Percentiles rank a stretch among this genome's conserved stretches.
Conservation (phyloP, 2,329 filamentous ascomycete species). For the Fusarium caatingaense region DNA sequence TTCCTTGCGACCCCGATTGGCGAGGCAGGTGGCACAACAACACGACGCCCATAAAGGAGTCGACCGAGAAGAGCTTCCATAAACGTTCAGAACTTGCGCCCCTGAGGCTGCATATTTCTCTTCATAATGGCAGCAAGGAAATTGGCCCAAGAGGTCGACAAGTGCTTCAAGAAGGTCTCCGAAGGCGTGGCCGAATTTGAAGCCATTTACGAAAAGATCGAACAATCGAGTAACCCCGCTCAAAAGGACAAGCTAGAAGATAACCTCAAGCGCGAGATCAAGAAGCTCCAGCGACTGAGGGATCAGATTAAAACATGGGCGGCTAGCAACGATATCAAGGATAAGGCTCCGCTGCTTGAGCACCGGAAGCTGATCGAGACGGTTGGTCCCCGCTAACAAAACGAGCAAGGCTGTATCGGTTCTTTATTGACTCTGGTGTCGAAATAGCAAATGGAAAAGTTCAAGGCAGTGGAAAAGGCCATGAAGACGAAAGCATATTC, state of each 20-base stretch:
- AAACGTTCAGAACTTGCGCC: constrained; percentile 27
- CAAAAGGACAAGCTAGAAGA: constrained; percentile 99
- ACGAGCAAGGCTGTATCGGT: constrained; percentile 9
- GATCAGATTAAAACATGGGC: constrained; percentile 99
- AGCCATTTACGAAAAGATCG: constrained; percentile 96
- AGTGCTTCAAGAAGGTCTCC: constrained; percentile 98
- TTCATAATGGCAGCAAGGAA: constrained; percentile 91
- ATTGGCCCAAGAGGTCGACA: constrained; percentile 97
- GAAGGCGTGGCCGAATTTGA: constrained; percentile 95
- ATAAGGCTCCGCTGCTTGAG: constrained; percentile 94
- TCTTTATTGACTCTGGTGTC: constrained; percentile 32
- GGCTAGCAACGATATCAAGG: constrained; percentile 98
- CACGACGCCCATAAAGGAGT: constrained; percentile 12
- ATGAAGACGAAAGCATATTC: constrained; percentile 99
- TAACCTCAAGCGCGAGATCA: constrained; percentile 98
- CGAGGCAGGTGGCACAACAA: constrained; percentile 30
- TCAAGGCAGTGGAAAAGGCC: constrained; percentile 99
- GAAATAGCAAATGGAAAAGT: constrained; percentile 94
- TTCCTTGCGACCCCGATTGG: constrained; percentile 20
- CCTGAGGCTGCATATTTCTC: constrained; percentile 30
- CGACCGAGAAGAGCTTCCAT: constrained; percentile 13
- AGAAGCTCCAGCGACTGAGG: constrained; percentile 96
- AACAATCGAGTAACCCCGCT: constrained; percentile 88
- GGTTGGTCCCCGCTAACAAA: constrained; percentile 65
- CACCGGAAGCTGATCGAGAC: constrained; percentile 97